A percentile compares a stretch with the other conserved stretches of the same genome.
phyloP scores from a whole-genome alignment of 495 filamentous ascomycete species.

The Daldinia loculata region DNA sequence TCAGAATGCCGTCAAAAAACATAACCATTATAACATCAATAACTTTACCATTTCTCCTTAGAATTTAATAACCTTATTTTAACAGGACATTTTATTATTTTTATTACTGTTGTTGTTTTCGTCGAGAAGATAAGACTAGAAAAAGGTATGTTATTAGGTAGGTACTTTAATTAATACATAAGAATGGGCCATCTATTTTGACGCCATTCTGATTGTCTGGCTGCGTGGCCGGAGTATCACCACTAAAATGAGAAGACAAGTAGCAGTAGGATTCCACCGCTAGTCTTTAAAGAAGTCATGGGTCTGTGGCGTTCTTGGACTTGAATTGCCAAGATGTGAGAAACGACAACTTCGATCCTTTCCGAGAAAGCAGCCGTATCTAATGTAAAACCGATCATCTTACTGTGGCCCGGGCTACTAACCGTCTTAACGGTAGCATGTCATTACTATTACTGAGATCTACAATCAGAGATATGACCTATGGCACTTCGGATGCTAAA shows the following conservation, averaged over 20 bases:
- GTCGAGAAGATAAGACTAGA: too few species aligned
- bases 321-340: constrained; percentile 10
- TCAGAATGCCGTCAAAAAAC: too few species aligned
- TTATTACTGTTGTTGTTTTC: too few species aligned
- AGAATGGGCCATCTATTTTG: too few species aligned
- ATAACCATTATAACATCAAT: too few species aligned
- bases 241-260: constrained; percentile 31
- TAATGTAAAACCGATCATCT: constrained; percentile 12
- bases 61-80: too few species aligned
- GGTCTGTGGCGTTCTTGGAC: background rate
- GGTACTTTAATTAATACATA: too few species aligned
- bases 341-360: background rate
- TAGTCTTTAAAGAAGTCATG: constrained; percentile 13
- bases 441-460: background rate
- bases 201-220: too few species aligned
- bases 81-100: too few species aligned
- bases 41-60: too few species aligned
- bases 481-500: background rate
- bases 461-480: background rate
- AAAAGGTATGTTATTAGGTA: too few species aligned
- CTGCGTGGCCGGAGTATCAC: constrained; percentile 35
- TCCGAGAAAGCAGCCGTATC: constrained; percentile 10
- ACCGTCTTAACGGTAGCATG: background rate
- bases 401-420: background rate
- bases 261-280: constrained; percentile 24